Percentiles rank a stretch among this genome's conserved stretches.
Conservation (phyloP, 768 basidiomycete species). For the Pleurotus citrinopileatus region DNA sequence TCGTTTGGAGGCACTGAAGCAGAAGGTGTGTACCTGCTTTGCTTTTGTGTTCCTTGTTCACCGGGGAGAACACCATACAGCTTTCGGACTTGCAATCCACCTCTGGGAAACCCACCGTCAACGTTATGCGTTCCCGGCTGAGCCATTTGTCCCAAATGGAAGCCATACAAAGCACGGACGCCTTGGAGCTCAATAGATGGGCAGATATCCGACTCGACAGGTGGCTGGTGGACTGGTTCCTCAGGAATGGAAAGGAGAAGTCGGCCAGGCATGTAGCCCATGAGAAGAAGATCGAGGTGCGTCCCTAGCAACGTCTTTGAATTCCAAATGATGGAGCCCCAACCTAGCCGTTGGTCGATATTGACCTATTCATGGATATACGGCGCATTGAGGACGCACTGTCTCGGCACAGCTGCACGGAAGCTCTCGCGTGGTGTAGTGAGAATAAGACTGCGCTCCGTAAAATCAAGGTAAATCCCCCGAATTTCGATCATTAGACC, state of each 20-base stretch:
- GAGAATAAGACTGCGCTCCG: conserved; percentile 93
- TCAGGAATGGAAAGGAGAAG: conserved; percentile 74
- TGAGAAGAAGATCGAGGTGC: conserved; percentile 77
- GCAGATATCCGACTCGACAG: conserved; percentile 77
- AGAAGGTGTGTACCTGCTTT: conserved; percentile 59
- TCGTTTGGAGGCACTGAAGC: conserved; percentile 76
- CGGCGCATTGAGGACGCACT: conserved; percentile 83
- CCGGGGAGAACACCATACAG: conserved; percentile 22
- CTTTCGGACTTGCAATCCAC: conserved; percentile 46
- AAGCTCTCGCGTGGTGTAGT: conserved; percentile 93
- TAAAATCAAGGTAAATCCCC: conserved; percentile 72
- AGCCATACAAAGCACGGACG: conserved; percentile 44
- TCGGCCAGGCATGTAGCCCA: conserved; percentile 76
- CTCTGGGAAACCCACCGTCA: conserved; percentile 58
- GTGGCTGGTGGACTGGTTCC: conserved; percentile 92
- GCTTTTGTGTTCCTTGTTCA: neutral
- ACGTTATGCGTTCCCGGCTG: conserved; percentile 72
- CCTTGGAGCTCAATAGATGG: conserved; percentile 70
- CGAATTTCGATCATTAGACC: neutral
- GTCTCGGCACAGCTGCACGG: conserved; percentile 69
- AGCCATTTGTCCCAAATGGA: conserved; percentile 70
- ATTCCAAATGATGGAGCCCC: too few relatives aligned
- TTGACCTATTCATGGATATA: conserved; percentile 89
- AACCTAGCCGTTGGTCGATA: conserved; percentile 78
- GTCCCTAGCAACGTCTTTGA: too few relatives aligned